These are phyloP conservation scores for Escallonia rubra DNA, from an alignment of 129 eudicot species.

Conservation along the genomic window DNA sequence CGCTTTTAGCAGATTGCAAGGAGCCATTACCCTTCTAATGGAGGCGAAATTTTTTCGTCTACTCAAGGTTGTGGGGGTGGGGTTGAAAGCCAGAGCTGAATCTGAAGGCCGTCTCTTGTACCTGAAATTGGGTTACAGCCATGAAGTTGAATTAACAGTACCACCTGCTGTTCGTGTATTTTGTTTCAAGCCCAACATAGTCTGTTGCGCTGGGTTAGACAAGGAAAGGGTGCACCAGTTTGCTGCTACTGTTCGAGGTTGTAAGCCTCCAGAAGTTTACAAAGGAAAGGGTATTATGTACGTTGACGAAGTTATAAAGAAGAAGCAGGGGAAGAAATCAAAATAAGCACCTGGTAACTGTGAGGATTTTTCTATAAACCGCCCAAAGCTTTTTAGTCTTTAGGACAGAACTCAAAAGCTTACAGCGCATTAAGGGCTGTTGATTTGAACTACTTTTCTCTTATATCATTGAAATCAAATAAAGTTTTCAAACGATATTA, in stretches of 20 bases:
- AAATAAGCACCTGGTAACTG: conserved; percentile 8
- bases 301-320: conserved; percentile 37
- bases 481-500: too few relatives aligned
- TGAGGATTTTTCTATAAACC: not conserved
- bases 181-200: conserved; percentile 36
- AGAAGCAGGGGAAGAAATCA: conserved; percentile 38
- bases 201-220: conserved; percentile 41
- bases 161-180: conserved; percentile 40
- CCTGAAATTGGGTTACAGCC: conserved; percentile 36
- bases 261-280: conserved; percentile 40
- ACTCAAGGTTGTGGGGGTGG: conserved; percentile 43
- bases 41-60: conserved; percentile 43
- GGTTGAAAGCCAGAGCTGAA: conserved; percentile 44
- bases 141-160: conserved; percentile 34
- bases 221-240: conserved; percentile 42
- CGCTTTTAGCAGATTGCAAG: not conserved
- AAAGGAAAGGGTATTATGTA: conserved; percentile 50
- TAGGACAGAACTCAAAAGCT: not conserved
- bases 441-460: not conserved
- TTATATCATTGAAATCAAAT: too few relatives aligned
- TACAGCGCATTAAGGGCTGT: not conserved
- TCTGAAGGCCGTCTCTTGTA: conserved; percentile 40
- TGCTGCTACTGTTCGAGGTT: conserved; percentile 38
- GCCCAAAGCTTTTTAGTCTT: not conserved
- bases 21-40: conserved; percentile 13